Conservation (phyloP, 73 alveolate species). For the Paramecium primaurelia region DNA sequence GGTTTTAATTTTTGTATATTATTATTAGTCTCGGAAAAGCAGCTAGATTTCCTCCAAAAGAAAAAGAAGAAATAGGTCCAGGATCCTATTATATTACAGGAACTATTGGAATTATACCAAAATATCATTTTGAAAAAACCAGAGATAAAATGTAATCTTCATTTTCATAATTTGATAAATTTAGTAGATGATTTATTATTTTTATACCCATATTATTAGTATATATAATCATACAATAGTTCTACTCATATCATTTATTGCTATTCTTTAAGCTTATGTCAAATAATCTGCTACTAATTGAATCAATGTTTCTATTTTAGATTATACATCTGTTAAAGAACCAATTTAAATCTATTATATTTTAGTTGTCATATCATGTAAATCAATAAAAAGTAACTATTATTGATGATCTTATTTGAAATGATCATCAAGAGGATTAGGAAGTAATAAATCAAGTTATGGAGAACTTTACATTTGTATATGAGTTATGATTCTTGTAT, state of each 20-base stretch:
- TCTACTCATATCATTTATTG: slow-evolving; percentile 15
- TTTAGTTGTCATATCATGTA: background rate
- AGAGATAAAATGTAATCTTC: slow-evolving; percentile 1
- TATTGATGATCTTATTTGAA: background rate
- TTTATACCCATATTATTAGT: background rate
- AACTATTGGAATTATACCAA: slow-evolving; percentile 35
- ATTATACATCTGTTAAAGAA: background rate
- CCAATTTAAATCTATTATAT: background rate
- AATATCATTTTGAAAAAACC: slow-evolving; percentile 29
- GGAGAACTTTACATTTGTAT: slow-evolving; percentile 7
- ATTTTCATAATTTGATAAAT: background rate
- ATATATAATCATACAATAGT: background rate
- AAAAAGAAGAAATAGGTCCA: slow-evolving; percentile 38
- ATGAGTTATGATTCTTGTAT: background rate
- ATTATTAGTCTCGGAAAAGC: background rate
- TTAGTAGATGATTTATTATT: background rate
- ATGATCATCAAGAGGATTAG: background rate
- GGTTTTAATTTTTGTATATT: background rate
- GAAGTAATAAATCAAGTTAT: background rate
- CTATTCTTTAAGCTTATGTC: background rate
- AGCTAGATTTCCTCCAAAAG: background rate
- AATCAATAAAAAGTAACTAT: background rate
- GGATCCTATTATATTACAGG: slow-evolving; percentile 26
- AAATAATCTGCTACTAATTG: background rate
- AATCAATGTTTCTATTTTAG: background rate